phyloP scores from a whole-genome alignment of 805 yeast genomes.

The Alloascoidea hylecoeti region DNA sequence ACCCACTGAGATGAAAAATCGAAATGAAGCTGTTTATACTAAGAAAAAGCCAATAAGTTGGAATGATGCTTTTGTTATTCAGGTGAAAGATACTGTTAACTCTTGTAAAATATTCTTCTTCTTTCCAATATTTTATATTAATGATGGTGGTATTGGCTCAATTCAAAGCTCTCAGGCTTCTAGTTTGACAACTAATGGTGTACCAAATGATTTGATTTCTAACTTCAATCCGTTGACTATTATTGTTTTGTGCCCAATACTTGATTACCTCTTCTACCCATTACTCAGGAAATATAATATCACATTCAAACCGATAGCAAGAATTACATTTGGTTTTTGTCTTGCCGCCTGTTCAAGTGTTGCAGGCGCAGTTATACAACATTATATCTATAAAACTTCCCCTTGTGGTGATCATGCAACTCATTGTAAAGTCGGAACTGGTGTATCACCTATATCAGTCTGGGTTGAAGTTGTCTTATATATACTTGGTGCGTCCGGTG shows the following conservation, averaged over 20 bases:
- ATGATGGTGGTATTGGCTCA: conserved; percentile 30
- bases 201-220: conserved; percentile 41
- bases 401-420: conserved; percentile 32
- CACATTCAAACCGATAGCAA: conserved; percentile 27
- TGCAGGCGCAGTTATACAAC: conserved; percentile 36
- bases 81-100: conserved; percentile 45
- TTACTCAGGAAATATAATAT: conserved; percentile 25
- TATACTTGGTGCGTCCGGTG: conserved; percentile 34
- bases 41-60: conserved; percentile 24
- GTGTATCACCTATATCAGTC: conserved; percentile 19
- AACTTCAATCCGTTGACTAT: conserved; percentile 42
- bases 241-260: conserved; percentile 34
- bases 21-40: conserved; percentile 24
- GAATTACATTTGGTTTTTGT: conserved; percentile 32
- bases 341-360: conserved; percentile 31
- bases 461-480: conserved; percentile 20
- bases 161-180: conserved; percentile 37
- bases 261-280: conserved; percentile 33
- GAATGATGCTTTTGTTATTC: conserved; percentile 45
- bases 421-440: conserved; percentile 12
- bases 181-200: conserved; percentile 34
- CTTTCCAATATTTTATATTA: conserved; percentile 41
- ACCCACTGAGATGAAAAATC: conserved; percentile 26
- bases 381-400: conserved; percentile 29
- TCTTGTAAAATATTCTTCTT: conserved; percentile 47